These are phyloP conservation scores for Sordaria brevicollis DNA, from an alignment of 495 filamentous ascomycete genomes.

Conservation along the genomic window DNA sequence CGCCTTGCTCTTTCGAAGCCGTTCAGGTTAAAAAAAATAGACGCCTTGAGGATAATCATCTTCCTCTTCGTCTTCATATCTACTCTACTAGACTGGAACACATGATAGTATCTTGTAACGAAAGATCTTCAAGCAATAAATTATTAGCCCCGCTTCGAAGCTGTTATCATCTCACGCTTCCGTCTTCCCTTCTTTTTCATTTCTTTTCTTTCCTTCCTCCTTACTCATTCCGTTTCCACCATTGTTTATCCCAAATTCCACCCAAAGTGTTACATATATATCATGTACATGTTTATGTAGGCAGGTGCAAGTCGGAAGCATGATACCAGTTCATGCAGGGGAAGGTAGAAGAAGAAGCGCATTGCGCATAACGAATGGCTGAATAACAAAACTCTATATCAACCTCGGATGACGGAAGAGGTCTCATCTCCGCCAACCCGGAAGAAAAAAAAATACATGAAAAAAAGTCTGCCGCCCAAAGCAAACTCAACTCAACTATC, in stretches of 20 bases:
- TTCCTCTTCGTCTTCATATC: neutral
- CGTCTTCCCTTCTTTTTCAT: neutral
- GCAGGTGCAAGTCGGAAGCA: neutral
- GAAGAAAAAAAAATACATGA: neutral
- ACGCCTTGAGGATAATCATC: too few species aligned
- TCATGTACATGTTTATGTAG: neutral
- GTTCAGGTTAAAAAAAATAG: too few species aligned
- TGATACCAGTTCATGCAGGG: neutral
- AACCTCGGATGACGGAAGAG: neutral
- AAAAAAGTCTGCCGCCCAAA: neutral
- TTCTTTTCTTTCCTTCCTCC: neutral
- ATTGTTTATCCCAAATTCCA: neutral
- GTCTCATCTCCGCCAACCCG: neutral
- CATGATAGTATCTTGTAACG: neutral
- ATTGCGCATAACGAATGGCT: neutral
- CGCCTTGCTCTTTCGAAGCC: too few species aligned
- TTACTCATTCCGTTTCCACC: neutral
- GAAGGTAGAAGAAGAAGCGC: neutral
- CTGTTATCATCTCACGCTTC: neutral
- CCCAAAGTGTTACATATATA: neutral
- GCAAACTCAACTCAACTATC: neutral
- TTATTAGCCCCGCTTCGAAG: neutral
- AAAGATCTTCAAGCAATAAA: neutral
- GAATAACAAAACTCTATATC: neutral
- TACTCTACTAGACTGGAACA: neutral